Conservation (phyloP, 2,329 filamentous ascomycete species). For the Neonectria punicea region DNA sequence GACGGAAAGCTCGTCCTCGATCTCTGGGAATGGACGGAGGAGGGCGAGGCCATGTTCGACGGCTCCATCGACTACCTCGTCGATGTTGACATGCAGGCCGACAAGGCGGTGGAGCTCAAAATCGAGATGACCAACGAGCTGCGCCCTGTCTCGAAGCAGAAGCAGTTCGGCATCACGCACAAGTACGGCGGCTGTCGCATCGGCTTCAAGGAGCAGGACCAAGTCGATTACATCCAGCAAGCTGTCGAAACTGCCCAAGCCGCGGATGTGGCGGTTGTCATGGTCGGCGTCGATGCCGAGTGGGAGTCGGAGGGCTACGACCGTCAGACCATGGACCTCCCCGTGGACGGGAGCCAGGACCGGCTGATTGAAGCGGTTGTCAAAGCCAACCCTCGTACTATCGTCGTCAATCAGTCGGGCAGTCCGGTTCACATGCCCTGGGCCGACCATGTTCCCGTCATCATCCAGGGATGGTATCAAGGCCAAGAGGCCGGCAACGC, state of each 20-base stretch:
- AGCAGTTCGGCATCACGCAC: conserved; percentile 65
- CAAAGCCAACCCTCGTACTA: conserved; percentile 70
- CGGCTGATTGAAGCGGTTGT: conserved; percentile 71
- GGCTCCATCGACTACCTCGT: conserved; percentile 73
- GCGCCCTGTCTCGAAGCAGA: conserved; percentile 69
- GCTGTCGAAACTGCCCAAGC: conserved; percentile 70
- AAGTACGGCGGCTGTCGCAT: conserved; percentile 78
- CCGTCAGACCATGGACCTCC: conserved; percentile 77
- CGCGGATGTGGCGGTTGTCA: conserved; percentile 74
- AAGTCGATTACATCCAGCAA: conserved; percentile 69
- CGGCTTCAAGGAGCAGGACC: conserved; percentile 75
- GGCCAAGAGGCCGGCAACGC: conserved; percentile 79
- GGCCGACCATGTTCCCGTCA: conserved; percentile 70
- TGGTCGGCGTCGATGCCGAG: conserved; percentile 76
- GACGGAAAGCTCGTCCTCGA: conserved; percentile 70
- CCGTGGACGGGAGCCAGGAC: conserved; percentile 64
- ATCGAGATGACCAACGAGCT: conserved; percentile 68
- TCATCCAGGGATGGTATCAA: conserved; percentile 64
- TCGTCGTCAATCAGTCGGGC: conserved; percentile 68
- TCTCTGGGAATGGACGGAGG: conserved; percentile 75
- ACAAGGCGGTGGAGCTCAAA: conserved; percentile 67
- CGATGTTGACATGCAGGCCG: conserved; percentile 67
- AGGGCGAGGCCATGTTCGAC: conserved; percentile 77
- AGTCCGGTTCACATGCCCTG: conserved; percentile 70
- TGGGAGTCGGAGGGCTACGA: conserved; percentile 83